These are phyloP conservation scores for Ceratobasidium sp. DNA, from an alignment of 1,284 basidiomycete species.

Conservation along the genomic window DNA sequence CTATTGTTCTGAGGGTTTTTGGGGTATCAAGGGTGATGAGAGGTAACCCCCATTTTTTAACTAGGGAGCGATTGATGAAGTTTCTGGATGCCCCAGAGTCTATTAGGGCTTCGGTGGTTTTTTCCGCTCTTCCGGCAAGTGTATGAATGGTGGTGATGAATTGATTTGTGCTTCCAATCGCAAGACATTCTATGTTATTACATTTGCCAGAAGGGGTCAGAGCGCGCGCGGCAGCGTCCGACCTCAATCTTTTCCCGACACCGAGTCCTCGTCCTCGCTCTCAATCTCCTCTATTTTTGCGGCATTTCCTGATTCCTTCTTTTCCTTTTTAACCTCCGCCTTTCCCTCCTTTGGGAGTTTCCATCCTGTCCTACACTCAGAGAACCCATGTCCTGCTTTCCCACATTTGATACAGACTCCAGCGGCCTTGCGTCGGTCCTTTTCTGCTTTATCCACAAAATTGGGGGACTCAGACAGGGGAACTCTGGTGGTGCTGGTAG, in stretches of 20 bases:
- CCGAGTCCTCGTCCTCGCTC: not conserved
- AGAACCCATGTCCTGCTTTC: not conserved
- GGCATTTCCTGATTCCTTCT: not conserved
- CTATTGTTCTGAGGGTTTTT: not conserved
- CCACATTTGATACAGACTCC: slow-evolving; percentile 25
- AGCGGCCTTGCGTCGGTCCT: not conserved
- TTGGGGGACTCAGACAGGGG: not conserved
- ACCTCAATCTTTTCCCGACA: slow-evolving; percentile 10
- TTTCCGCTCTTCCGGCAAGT: not conserved
- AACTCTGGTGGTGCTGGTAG: not conserved
- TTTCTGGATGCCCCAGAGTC: slow-evolving; percentile 13
- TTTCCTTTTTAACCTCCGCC: not conserved
- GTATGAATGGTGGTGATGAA: not conserved
- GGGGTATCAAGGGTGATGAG: not conserved
- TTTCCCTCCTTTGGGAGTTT: no score
- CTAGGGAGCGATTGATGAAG: slow-evolving; percentile 5
- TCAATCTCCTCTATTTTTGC: not conserved
- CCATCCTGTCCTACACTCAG: slow-evolving; percentile 1
- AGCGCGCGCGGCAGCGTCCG: not conserved
- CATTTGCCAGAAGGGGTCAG: not conserved
- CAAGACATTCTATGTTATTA: slow-evolving; percentile 1
- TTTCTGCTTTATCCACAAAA: not conserved
- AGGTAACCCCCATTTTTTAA: not conserved
- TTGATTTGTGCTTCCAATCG: not conserved
- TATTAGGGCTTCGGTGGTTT: slow-evolving; percentile 6